Evolutionary conservation across 352 stramenopile genomes (phyloP), one percentile per base, ranked within the genome.

Genomic region (Blastocystis sp.): DNA sequence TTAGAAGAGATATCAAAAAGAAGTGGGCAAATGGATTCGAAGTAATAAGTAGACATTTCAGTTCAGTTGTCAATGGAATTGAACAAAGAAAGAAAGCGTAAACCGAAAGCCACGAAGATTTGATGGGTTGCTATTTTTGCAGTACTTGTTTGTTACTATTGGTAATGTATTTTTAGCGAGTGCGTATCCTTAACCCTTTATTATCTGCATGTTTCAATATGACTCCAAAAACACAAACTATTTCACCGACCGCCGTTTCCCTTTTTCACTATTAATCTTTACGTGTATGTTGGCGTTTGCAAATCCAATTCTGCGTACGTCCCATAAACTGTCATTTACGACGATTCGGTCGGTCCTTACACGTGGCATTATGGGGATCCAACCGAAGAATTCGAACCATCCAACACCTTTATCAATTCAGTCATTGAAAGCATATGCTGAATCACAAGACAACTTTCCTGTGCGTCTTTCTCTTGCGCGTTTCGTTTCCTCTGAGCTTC

Each of bases 391-490:
- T 37, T 57, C 73, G 15, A 84, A 84, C 30, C 42, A 30, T 84
- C 73, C 73, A 19, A 84, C 73, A 24, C 73, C 73, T 24, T 57
- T 84, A 1, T 84, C 73, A 9, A 84, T 84, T 53, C 48, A 84
- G 22, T 54, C 30, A 17, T 68, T 84, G 48, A 84, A 84, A 40
- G 22, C 64, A 40, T 84, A 69, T 27, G 73, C 73, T n/a, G 73
- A 64, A 66, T 84, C 73, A 11, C 73, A 84, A 57, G 53, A 84
- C 53, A 84, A 84, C 30, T 66, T 84, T 54, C 48, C 73, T 1
- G 48, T 66, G 17, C 73, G 73, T 24, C 73, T 84, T 24, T 84
- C 73, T 48, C 48, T 84, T 35, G 73, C 73, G n/a, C 48, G 27
- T 1, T 84, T 84, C n/a, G 48, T 84, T 64, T 84, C 73, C 24